A percentile compares a stretch with the other conserved stretches of the same genome.
Conservation (phyloP, 176 grass and related monocot genomes). For the Carex cristatella region DNA sequence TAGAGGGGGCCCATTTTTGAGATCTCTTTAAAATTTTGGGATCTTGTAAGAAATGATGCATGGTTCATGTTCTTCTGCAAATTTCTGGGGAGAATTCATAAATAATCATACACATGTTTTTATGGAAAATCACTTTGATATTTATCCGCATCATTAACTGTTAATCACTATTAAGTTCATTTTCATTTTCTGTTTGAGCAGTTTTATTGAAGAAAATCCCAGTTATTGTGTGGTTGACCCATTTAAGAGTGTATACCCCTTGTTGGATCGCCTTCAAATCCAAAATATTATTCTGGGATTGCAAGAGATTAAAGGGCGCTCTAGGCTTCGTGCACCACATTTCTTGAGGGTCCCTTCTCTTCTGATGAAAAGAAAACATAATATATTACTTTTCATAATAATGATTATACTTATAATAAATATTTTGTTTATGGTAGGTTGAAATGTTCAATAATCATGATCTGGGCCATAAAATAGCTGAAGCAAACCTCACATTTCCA, state of each 20-base stretch:
- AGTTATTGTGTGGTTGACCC: conserved; percentile 65
- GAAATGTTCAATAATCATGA: conserved; percentile 48
- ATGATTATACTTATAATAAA: background rate
- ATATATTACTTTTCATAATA: conserved; percentile 1
- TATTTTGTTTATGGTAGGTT: conserved; percentile 39
- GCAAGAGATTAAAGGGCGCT: conserved; percentile 50
- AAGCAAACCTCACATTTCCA: conserved; percentile 74
- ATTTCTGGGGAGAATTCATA: background rate
- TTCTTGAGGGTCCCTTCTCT: conserved; percentile 64
- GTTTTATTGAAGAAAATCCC: conserved; percentile 57
- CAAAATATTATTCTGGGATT: conserved; percentile 70
- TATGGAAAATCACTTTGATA: background rate
- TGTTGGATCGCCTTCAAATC: conserved; percentile 85
- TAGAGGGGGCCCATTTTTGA: background rate
- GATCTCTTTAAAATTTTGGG: background rate
- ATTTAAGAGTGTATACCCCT: conserved; percentile 70
- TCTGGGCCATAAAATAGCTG: conserved; percentile 42
- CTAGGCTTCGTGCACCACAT: conserved; percentile 61
- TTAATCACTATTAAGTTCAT: background rate
- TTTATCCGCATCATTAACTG: background rate
- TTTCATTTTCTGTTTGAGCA: conserved; percentile 30
- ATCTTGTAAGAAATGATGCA: background rate
- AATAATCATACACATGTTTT: background rate
- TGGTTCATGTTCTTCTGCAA: background rate
- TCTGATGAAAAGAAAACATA: background rate